A percentile compares a stretch with the other conserved stretches of the same genome.
These are phyloP conservation scores for Oenanthe javanica DNA, from an alignment of 140 eudicot genomes.

Conservation along the genomic window DNA sequence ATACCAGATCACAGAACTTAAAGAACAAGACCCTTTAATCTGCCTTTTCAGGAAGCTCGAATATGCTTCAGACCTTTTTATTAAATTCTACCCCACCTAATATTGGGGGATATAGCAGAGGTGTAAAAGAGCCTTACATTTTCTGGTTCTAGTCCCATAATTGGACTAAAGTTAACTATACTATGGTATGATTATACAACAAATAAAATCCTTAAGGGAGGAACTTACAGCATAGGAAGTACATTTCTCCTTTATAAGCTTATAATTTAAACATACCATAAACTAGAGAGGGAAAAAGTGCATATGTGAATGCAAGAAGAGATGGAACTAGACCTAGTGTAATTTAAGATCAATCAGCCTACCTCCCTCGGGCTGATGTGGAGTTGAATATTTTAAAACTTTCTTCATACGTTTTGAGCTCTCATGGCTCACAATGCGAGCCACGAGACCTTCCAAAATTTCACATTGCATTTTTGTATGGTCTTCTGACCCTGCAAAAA, in stretches of 20 bases:
- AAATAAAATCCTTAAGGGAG: background rate
- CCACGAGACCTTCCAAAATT: conserved; percentile 94
- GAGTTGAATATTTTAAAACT: conserved; percentile 57
- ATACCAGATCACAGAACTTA: background rate
- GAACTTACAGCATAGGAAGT: background rate
- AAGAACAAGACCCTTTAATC: background rate
- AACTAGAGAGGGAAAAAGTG: background rate
- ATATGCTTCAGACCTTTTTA: background rate
- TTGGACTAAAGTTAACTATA: background rate
- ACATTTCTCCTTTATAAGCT: background rate
- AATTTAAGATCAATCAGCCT: conserved; percentile 13
- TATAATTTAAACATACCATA: background rate
- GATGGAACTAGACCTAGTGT: background rate
- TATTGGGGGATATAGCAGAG: background rate
- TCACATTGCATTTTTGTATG: conserved; percentile 86
- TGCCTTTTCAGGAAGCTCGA: background rate
- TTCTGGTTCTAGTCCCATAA: background rate
- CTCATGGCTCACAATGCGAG: conserved; percentile 79
- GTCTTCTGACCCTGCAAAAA: conserved; percentile 62
- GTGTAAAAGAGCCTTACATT: background rate
- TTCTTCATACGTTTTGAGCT: conserved; percentile 75
- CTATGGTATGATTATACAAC: background rate
- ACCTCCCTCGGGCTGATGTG: conserved; percentile 61
- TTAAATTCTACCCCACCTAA: background rate
- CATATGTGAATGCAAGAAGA: background rate